phyloP scores from a whole-genome alignment of 2,329 filamentous ascomycete genomes.

The Diplodia scrobiculata region DNA sequence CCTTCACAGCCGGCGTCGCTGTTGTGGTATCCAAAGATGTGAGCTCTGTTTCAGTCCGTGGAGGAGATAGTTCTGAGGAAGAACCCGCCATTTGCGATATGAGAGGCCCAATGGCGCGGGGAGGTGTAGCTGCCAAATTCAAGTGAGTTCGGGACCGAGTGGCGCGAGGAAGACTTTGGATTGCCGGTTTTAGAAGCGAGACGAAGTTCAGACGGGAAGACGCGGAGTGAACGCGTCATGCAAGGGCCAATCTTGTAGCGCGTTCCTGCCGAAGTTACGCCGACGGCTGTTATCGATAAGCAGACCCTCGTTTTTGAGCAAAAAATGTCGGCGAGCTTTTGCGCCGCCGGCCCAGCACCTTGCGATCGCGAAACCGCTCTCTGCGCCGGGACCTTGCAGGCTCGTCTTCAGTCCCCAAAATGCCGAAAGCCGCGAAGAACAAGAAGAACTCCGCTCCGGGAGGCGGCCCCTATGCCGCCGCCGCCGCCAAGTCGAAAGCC shows the following conservation, averaged over 20 bases:
- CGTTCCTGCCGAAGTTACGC: background rate
- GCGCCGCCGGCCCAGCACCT: background rate
- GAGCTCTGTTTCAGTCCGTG: conserved; percentile 1
- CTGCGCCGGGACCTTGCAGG: conserved; percentile 8
- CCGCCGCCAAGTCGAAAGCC: conserved; percentile 52
- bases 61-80: conserved; percentile 14
- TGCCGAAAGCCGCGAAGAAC: conserved; percentile 50
- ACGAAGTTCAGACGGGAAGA: conserved; percentile 15
- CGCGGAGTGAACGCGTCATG: conserved; percentile 18
- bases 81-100: conserved; percentile 5
- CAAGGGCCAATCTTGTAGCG: background rate
- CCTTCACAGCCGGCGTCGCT: background rate
- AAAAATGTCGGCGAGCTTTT: conserved; percentile 3
- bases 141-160: background rate
- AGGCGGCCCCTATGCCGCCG: conserved; percentile 50
- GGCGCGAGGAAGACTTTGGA: background rate
- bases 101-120: background rate
- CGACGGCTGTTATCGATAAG: conserved; percentile 21
- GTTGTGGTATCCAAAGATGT: background rate
- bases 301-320: conserved; percentile 6
- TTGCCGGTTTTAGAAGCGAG: conserved; percentile 9
- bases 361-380: conserved; percentile 17
- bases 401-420: conserved; percentile 34
- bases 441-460: conserved; percentile 44
- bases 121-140: background rate